Evolutionary conservation across 1,284 basidiomycete species (phyloP).

Genomic region (Cutaneotrichosporon cavernicola): DNA sequence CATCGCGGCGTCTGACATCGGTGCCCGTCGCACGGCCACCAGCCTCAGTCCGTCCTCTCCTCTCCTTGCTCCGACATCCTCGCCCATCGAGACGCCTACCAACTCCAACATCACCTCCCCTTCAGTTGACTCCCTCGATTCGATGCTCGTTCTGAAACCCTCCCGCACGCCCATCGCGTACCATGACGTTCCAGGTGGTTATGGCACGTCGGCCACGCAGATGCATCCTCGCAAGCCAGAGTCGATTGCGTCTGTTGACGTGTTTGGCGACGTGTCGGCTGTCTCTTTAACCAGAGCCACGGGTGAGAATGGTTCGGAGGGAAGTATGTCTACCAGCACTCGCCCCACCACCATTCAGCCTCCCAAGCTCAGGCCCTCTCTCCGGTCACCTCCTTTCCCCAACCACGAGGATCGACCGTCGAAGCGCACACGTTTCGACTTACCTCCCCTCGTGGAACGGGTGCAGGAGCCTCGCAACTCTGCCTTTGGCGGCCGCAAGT

Average conservation of each 20-base stretch:
- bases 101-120: background rate
- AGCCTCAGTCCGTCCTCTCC: background rate
- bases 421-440: conserved; percentile 28
- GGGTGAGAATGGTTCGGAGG: background rate
- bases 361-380: background rate
- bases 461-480: background rate
- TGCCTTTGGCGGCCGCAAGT: background rate
- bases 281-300: background rate
- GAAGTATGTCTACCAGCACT: background rate
- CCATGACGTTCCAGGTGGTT: background rate
- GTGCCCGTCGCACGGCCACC: background rate
- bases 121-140: background rate
- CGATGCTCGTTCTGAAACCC: background rate
- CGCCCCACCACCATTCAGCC: background rate
- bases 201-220: background rate
- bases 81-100: background rate
- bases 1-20: background rate
- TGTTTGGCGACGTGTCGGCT: background rate
- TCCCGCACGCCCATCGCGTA: background rate
- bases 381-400: background rate
- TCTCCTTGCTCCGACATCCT: background rate
- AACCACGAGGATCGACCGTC: conserved; percentile 27
- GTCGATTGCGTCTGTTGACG: background rate
- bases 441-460: background rate
- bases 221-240: background rate